Conservation (phyloP, 2,329 filamentous ascomycete genomes). For the Purpureocillium takamizusanense region DNA sequence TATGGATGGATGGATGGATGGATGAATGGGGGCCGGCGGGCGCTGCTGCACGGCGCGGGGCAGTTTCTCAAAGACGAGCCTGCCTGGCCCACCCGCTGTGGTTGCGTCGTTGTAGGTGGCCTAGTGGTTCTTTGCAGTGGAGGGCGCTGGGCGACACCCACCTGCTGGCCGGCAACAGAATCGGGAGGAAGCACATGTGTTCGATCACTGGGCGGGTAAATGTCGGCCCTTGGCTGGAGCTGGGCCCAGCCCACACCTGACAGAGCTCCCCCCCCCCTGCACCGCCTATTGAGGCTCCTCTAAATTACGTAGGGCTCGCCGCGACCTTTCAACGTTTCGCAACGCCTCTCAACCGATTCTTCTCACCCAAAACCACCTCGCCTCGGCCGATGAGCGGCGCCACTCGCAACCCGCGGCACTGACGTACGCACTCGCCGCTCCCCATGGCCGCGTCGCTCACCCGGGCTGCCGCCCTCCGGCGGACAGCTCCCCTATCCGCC, state of each 20-base stretch:
- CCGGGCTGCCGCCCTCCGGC: slow-evolving; percentile 6
- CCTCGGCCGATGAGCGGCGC: slow-evolving; percentile 6
- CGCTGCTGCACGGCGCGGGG: slow-evolving; percentile 4
- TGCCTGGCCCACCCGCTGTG: too few relatives aligned
- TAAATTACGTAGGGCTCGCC: not conserved
- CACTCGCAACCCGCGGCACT: slow-evolving; percentile 4
- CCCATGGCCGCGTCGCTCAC: slow-evolving; percentile 19
- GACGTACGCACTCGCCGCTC: slow-evolving; percentile 5
- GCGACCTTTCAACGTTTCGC: not conserved
- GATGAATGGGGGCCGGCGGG: too few relatives aligned
- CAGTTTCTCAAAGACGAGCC: too few relatives aligned
- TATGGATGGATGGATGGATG: too few relatives aligned
- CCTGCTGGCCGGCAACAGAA: not conserved
- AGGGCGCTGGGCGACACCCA: not conserved
- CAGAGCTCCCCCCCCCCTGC: not conserved
- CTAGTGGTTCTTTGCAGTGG: not conserved
- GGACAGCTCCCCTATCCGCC: slow-evolving; percentile 1
- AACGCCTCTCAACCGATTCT: not conserved
- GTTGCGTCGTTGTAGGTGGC: slow-evolving; percentile 8
- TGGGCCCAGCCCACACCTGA: not conserved
- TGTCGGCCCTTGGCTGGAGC: not conserved
- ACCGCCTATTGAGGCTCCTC: too few relatives aligned
- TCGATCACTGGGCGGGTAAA: not conserved
- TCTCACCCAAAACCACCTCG: not conserved
- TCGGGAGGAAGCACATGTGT: not conserved